Percentiles rank a stretch among this genome's conserved stretches.
Evolutionary conservation across 495 filamentous ascomycete genomes (phyloP).

Genomic region (Zalerion maritima): DNA sequence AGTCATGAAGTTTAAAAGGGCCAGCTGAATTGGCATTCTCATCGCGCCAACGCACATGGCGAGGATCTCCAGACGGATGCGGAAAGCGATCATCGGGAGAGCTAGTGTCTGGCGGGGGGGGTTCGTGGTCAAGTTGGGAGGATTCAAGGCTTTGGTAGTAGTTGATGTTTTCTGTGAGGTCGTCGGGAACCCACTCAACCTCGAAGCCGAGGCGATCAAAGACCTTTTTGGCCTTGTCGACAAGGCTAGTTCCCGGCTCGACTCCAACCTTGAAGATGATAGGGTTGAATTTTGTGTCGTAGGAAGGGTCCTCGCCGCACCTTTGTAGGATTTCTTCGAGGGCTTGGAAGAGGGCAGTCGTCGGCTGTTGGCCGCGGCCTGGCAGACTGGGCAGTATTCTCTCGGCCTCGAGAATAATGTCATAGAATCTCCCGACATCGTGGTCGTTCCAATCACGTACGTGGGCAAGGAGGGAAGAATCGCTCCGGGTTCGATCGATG

Average conservation of each 20-base stretch:
- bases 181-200: constrained; percentile 20
- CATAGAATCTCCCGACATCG: constrained; percentile 70
- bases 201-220: constrained; percentile 17
- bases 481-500: constrained; percentile 8
- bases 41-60: constrained; percentile 1
- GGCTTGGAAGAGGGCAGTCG: constrained; percentile 64
- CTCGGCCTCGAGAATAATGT: constrained; percentile 61
- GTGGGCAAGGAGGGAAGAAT: constrained; percentile 23
- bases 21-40: constrained; percentile 1
- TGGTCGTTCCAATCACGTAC: constrained; percentile 8
- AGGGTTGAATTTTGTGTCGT: constrained; percentile 59
- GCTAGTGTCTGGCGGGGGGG: not conserved
- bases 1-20: no score
- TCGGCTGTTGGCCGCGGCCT: constrained; percentile 49
- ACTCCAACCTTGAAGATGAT: constrained; percentile 72
- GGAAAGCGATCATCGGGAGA: not conserved
- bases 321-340: constrained; percentile 59
- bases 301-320: constrained; percentile 51
- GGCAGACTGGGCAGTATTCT: constrained; percentile 36
- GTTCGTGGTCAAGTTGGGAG: not conserved
- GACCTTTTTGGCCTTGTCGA: constrained; percentile 22
- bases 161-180: no score
- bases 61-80: not conserved
- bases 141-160: not conserved
- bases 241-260: constrained; percentile 20